Percentiles rank a stretch among this genome's conserved stretches.
Evolutionary conservation across 768 basidiomycete genomes (phyloP).

Genomic region (Boletellus ananas): DNA sequence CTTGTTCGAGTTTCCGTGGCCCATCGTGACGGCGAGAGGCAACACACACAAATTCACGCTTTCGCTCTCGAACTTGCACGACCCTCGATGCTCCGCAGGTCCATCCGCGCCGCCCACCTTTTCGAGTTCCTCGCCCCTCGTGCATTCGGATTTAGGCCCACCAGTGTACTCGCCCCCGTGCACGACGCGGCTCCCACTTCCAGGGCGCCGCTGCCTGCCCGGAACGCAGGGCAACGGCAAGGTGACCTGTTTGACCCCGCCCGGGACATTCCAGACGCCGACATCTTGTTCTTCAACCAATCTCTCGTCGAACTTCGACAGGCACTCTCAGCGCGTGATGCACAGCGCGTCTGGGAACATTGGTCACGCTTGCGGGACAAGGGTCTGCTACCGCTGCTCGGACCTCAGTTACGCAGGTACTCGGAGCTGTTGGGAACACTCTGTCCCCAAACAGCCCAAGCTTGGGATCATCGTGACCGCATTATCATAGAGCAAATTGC

Average conservation of each 20-base stretch:
- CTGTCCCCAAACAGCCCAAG: constrained; percentile 18
- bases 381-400: constrained; percentile 44
- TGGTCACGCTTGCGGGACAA: constrained; percentile 45
- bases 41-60: no score
- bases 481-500: constrained; percentile 45
- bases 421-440: constrained; percentile 35
- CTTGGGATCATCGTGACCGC: constrained; percentile 29
- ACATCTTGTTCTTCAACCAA: constrained; percentile 35
- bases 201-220: not conserved
- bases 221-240: constrained; percentile 10
- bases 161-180: constrained; percentile 12
- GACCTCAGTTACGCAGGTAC: constrained; percentile 39
- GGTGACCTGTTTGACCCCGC: constrained; percentile 3
- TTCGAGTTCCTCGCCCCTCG: constrained; percentile 45
- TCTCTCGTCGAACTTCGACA: constrained; percentile 36
- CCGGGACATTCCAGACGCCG: constrained; percentile 23
- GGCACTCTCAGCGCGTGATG: constrained; percentile 36
- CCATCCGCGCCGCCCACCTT: constrained; percentile 22
- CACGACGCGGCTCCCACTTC: constrained; percentile 5
- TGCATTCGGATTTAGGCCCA: constrained; percentile 21
- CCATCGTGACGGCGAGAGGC: constrained; percentile 42
- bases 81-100: constrained; percentile 30
- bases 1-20: constrained; percentile 83
- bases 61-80: no score
- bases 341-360: constrained; percentile 24